Conservation (phyloP, 148 eudicot genomes). For the Camellia sinensis region DNA sequence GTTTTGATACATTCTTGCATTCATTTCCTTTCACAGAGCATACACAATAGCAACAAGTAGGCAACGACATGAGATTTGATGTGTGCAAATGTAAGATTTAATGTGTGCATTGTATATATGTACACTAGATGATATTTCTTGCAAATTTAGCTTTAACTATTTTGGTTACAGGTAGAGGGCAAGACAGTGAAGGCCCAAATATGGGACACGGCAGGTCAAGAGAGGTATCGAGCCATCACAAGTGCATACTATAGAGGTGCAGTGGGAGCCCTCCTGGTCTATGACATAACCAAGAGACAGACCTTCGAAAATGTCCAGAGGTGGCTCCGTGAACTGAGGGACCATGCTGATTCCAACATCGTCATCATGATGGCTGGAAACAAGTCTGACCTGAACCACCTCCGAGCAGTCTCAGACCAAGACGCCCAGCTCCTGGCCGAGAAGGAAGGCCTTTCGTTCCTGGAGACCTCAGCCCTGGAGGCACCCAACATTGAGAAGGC, state of each 20-base stretch:
- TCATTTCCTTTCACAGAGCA: too few species aligned
- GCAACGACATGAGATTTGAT: too few species aligned
- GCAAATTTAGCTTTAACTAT: background rate
- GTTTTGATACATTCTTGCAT: too few species aligned
- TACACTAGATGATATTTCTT: background rate
- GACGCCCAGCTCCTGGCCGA: constrained; percentile 49
- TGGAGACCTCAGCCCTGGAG: constrained; percentile 71
- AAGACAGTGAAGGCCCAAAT: constrained; percentile 70
- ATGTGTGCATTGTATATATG: too few species aligned
- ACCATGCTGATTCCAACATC: constrained; percentile 66
- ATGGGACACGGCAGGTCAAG: constrained; percentile 73
- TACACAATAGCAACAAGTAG: too few species aligned
- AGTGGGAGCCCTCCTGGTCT: constrained; percentile 54
- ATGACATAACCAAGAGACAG: constrained; percentile 59
- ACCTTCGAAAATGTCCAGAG: constrained; percentile 60
- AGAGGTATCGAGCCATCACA: constrained; percentile 74
- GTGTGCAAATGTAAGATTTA: too few species aligned
- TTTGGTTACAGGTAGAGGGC: constrained; percentile 57
- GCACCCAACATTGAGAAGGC: constrained; percentile 64
- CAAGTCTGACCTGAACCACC: constrained; percentile 59
- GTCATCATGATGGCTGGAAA: constrained; percentile 77
- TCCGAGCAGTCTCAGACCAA: constrained; percentile 42
- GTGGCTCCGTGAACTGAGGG: constrained; percentile 69
- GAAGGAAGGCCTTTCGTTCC: constrained; percentile 53
- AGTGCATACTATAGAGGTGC: constrained; percentile 81